phyloP scores from a whole-genome alignment of 352 stramenopile genomes.

The Lagenidium giganteum region DNA sequence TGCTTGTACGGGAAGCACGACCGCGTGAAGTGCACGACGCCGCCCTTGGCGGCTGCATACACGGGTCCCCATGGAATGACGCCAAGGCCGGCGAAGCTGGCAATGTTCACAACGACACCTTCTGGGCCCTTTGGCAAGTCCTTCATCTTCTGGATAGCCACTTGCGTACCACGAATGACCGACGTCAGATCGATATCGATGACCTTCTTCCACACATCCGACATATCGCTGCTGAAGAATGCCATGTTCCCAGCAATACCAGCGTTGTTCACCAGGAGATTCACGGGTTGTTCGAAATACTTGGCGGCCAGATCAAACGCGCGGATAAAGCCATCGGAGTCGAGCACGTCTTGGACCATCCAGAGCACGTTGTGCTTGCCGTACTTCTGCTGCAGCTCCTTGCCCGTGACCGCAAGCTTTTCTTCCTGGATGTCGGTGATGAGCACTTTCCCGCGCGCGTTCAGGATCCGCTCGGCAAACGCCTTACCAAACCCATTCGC shows the following conservation, averaged over 20 bases:
- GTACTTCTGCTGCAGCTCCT: conserved; percentile 44
- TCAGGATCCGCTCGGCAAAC: conserved; percentile 57
- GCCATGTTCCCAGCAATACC: conserved; percentile 56
- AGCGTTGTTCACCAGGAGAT: conserved; percentile 80
- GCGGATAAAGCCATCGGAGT: conserved; percentile 51
- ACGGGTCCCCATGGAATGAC: conserved; percentile 49
- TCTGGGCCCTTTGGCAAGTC: conserved; percentile 54
- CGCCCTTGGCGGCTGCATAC: conserved; percentile 70
- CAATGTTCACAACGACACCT: conserved; percentile 66
- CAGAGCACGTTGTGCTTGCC: conserved; percentile 51
- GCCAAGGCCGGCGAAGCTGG: conserved; percentile 55
- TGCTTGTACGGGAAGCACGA: conserved; percentile 58
- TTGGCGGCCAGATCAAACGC: conserved; percentile 51
- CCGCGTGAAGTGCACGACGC: conserved; percentile 68
- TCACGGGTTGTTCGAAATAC: conserved; percentile 57
- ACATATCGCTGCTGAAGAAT: conserved; percentile 33
- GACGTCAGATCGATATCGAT: conserved; percentile 68
- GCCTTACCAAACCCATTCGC: conserved; percentile 58
- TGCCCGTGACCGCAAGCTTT: conserved; percentile 48
- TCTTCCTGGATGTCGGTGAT: conserved; percentile 75
- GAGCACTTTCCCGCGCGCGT: conserved; percentile 45
- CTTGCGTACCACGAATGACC: conserved; percentile 64
- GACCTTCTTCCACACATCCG: conserved; percentile 51
- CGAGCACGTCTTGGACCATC: conserved; percentile 67
- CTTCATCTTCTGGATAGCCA: conserved; percentile 51